Base-by-base conservation (phyloP, 2,329 filamentous ascomycete genomes). In the Diaporthe batatas region DNA sequence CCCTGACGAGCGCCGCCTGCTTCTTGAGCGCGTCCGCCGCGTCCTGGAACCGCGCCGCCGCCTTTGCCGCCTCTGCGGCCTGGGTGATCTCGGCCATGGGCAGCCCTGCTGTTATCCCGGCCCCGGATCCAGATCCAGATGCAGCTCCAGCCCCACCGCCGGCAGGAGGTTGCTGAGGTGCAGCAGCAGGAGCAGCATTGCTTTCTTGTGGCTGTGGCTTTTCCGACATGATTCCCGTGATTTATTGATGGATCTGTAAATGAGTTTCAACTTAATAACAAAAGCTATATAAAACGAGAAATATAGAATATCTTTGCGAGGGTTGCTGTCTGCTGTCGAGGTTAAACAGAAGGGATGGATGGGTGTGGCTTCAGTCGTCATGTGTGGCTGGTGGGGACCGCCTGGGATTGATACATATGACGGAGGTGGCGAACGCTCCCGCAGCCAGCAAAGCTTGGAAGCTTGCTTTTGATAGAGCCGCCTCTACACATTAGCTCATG, bases 11-110 rank as follows among this genome's bases (percentile, higher is more conserved):
- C 6, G 67, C 47, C 3, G 73, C 73, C 42, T 74, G 70, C 47
- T 72, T 72, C 58, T 74, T 74, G 47, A 74, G 70, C 6, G 70
- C 42, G 23, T 74, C 73, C 6, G 73, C 73, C n/a, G 70, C 73
- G 55, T 74, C 73, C 14, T 74, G 73, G 32, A 74, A 74, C 7
- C 70, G 25, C n/a, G 47, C 23, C 2, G 73, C 73, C 21, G 73
- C 71, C 18, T 74, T 72, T 32, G 70, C 73, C 2, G 73, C 70
- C 53, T 74, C 70, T 34, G 72, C 51, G 0, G 70, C 73, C 47
- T 67, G 51, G 14, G 57, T 32, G n/a, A 74, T 54, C 44, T 74
- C 72, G 23, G 55, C 25, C 25, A 65, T 70, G 25, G 54, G 68
- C 25, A 65, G 44, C 2, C 8, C 68, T 36, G 36, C 72, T 1